Percentiles rank a stretch among this genome's conserved stretches.
phyloP scores from a whole-genome alignment of 2,329 filamentous ascomycete genomes.

The Macroventuria anomochaeta region DNA sequence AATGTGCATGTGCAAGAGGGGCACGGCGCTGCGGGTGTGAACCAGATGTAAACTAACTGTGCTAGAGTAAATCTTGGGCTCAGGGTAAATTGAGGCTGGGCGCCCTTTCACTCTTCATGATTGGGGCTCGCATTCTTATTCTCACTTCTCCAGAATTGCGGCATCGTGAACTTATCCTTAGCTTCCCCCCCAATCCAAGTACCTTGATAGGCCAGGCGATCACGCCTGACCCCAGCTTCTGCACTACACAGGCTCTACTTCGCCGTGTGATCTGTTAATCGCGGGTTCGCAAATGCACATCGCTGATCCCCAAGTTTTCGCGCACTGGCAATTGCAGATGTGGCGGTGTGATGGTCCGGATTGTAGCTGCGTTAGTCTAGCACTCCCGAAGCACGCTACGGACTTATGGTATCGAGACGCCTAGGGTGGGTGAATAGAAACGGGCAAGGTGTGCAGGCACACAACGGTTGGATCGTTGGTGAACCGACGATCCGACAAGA shows the following conservation, averaged over 20 bases:
- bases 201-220: constrained; percentile 9
- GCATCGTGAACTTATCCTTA: not conserved
- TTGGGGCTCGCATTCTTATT: constrained; percentile 5
- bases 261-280: constrained; percentile 15
- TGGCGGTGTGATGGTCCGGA: constrained; percentile 16
- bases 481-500: not conserved
- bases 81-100: constrained; percentile 20
- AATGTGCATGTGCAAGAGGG: constrained; percentile 11
- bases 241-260: constrained; percentile 8
- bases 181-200: not conserved
- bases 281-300: not conserved
- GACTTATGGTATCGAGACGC: not conserved
- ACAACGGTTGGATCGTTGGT: not conserved
- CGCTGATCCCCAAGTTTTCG: not conserved
- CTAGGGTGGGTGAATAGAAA: constrained; percentile 1
- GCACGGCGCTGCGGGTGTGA: constrained; percentile 7
- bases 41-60: constrained; percentile 5
- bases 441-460: constrained; percentile 16
- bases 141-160: constrained; percentile 8
- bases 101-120: not conserved
- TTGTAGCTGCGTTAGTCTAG: constrained; percentile 13
- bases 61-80: constrained; percentile 16
- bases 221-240: not conserved
- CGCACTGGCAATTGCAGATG: not conserved
- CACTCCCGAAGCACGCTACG: constrained; percentile 11